Evolutionary conservation across 163 green algal species (phyloP), one percentile per base, ranked within the genome.

Genomic region (Chlamydomonas reinhardtii): DNA sequence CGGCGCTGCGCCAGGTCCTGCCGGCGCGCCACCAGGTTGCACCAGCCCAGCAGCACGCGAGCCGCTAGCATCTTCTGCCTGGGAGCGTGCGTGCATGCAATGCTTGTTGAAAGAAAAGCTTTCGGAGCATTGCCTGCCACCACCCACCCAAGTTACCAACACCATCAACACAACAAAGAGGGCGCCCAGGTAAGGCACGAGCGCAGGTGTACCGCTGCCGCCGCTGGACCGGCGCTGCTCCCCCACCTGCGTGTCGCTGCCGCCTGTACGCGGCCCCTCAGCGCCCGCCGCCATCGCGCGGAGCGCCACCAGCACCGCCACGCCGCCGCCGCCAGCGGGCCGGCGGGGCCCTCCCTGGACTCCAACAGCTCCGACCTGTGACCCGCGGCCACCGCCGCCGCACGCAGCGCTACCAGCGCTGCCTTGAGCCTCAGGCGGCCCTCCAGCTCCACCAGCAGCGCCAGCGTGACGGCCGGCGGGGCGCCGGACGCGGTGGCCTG

Each of bases 251-350:
- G 34, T 2, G 32, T 11, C 27, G 22, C 48, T 24, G 59, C 62
- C 29, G 79, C 69, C 5, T 54, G 14, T 12, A 72, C 34, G 0
- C 79, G 79, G 15, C 34, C 0, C 52, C 79, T 68, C 79, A 85
- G 19, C 43, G 27, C 54, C 52, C 48, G 2, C 8, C 79, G 31
- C 24, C 3, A 20, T 6, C 22, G 27, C 34, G 79, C 79, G 2
- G 79, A 68, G 24, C 79, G 43, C 68, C 54, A 25, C 79, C 68
- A 77, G 32, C 68, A 77, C 17, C 73, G 79, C 79, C 68, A 85
- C 25, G 79, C 79, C 24, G 69, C 79, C 12, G 54, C 79, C 17
- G 32, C 68, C 68, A 78, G 68, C 52, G 79, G 79, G 31, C 79
- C 79, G 12, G 17, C 52, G 12, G 17, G 9, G 32, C n/a, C 79